Conservation (phyloP, 805 yeast genomes). For the Saccharomycopsis sp. region DNA sequence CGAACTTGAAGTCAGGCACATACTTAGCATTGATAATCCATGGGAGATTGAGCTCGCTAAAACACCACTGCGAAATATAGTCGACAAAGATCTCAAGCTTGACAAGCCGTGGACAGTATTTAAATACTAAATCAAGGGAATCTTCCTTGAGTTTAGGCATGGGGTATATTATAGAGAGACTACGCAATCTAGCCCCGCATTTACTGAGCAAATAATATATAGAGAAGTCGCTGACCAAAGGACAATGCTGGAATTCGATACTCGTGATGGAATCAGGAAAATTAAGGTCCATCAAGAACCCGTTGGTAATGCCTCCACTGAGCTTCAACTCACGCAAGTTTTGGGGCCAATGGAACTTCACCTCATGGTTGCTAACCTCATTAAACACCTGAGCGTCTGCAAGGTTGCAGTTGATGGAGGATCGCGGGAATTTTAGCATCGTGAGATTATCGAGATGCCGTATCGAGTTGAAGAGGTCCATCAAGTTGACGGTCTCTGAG, state of each 20-base stretch:
- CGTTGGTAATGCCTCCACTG: constrained; percentile 86
- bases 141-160: constrained; percentile 71
- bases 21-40: constrained; percentile 20
- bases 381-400: constrained; percentile 33
- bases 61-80: constrained; percentile 50
- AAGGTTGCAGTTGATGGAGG: constrained; percentile 58
- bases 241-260: constrained; percentile 84
- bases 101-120: constrained; percentile 67
- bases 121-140: constrained; percentile 67
- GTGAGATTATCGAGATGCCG: constrained; percentile 55
- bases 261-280: constrained; percentile 69
- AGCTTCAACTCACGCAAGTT: constrained; percentile 63
- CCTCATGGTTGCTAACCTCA: constrained; percentile 33
- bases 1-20: constrained; percentile 7
- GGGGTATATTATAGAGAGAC: constrained; percentile 73
- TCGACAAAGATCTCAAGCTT: constrained; percentile 71
- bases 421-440: constrained; percentile 79
- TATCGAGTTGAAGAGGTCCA: constrained; percentile 73
- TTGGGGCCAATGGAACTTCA: constrained; percentile 63
- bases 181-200: constrained; percentile 59
- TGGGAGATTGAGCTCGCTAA: constrained; percentile 34
- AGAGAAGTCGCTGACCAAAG: constrained; percentile 60
- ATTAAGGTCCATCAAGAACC: constrained; percentile 59
- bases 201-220: constrained; percentile 53
- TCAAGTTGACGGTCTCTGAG: constrained; percentile 81